These are phyloP conservation scores for Gremmenia infestans DNA, from an alignment of 2,329 filamentous ascomycete genomes.

Conservation along the genomic window DNA sequence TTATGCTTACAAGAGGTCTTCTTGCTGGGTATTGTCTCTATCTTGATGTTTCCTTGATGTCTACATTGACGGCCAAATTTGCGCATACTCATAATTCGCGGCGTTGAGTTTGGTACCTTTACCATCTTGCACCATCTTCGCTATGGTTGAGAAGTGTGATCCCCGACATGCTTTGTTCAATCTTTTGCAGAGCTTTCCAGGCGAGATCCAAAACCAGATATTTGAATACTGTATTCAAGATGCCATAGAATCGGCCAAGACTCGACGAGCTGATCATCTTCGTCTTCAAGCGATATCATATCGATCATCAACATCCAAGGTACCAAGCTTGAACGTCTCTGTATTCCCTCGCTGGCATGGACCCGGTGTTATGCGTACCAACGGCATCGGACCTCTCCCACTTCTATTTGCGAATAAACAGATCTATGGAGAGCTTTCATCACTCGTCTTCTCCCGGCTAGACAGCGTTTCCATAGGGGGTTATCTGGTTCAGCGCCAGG, in stretches of 20 bases:
- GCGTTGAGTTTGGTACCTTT: too few relatives aligned
- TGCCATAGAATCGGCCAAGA: slow-evolving; percentile 1
- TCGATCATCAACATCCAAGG: too few relatives aligned
- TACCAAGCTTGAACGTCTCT: background rate
- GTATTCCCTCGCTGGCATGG: slow-evolving; percentile 7
- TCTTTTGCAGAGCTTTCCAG: slow-evolving; percentile 3
- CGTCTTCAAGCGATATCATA: too few relatives aligned
- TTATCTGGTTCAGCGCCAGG: slow-evolving; percentile 10
- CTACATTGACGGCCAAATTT: too few relatives aligned
- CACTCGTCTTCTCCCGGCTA: slow-evolving; percentile 12
- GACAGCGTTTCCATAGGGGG: slow-evolving; percentile 11
- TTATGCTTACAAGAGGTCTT: too few relatives aligned
- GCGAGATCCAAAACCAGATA: slow-evolving; percentile 15
- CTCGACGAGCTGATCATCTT: background rate
- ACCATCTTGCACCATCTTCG: too few relatives aligned
- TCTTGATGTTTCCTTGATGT: too few relatives aligned
- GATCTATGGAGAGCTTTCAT: slow-evolving; percentile 9
- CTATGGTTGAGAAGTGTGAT: background rate
- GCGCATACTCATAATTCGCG: too few relatives aligned
- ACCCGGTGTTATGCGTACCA: background rate
- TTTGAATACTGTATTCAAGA: slow-evolving; percentile 8
- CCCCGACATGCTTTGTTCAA: background rate
- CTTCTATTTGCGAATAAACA: slow-evolving; percentile 16
- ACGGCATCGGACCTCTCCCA: slow-evolving; percentile 11
- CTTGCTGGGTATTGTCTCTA: too few relatives aligned